Evolutionary conservation across 2,329 filamentous ascomycete species (phyloP), one percentile per base, ranked within the genome.

Genomic region (Endothia cerciana): DNA sequence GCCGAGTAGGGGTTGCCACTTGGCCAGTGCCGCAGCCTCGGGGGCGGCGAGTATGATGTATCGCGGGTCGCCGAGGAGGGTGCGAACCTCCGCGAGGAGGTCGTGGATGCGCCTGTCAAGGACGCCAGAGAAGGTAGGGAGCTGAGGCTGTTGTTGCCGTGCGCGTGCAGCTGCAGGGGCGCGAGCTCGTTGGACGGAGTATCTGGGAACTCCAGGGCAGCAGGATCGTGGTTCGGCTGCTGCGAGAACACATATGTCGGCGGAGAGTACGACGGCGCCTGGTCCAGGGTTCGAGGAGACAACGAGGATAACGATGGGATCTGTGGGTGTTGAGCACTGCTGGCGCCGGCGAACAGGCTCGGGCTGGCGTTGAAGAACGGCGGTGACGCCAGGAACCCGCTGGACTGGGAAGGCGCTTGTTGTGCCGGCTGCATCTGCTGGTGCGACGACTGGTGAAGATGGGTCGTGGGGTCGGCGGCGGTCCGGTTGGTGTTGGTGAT

Each of bases 1-100:
- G 79, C 77, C 11, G 82, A 81, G 25, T 84, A 74, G 0, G 82
- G 81, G 65, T 84, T 84, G 59, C 83, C 72, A 66, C 79, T 80
- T 28, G 81, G 80, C 84, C 84, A 86, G 67, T 79, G 77, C 33
- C 71, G 73, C 30, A 73, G 56, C 62, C 74, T 69, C 8, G 66
- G 65, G n/a, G 68, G 69, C 43, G 67, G 65, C 57, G 68, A 69
- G 56, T 53, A 53, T 36, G 68, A 65, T 55, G 66, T 61, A 47
- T 68, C 61, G 65, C 69, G 60, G 40, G 62, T 58, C 63, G 71
- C 22, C 71, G 66, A 73, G 73, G 55, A 72, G 38, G 45, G 71
- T 69, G 59, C 68, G 66, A 66, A 75, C 63, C 43, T 73, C 66
- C 60, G 72, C 19, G 69, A 64, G 17, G 63, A 67, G 47, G 65